Evolutionary conservation across 495 filamentous ascomycete genomes (phyloP), one percentile per base, ranked within the genome.

Genomic region (Acidiella bohemica): DNA sequence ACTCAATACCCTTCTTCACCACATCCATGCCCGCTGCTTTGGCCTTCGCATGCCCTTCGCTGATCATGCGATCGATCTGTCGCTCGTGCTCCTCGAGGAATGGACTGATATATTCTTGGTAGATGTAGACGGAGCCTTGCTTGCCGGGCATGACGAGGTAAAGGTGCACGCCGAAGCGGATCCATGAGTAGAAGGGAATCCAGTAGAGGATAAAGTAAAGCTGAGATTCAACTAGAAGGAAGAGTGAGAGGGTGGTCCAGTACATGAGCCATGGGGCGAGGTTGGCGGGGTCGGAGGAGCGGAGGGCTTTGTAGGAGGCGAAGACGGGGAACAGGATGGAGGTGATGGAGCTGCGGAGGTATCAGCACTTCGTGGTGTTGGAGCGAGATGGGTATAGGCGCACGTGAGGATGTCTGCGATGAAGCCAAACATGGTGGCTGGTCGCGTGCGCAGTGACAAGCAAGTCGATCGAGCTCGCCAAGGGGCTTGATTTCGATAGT

Each of bases 181-280:
- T 68, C 70, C 82, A 94, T 53, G 84, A 71, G 64, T 95, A 99
- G 67, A 96, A 93, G 24, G 92, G 90, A 40, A 96, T 63, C 80
- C 84, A 95, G 57, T 69, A 67, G 27, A 96, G 67, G 55, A 95
- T 73, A 62, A 84, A 93, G 39, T 75, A 74, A 16, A 75, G 76
- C 80, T 83, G 93, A 24, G 79, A 83, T 61, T 96, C 90, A 64
- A 81, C 71, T 50, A 90, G 71, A 46, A 83, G 63, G 39, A 81
- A 73, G 64, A 80, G 78, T 28, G 83, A 79, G 33, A 95, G 68
- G 21, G 93, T 84, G 32, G 93, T 84, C 84, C 86, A 99, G 71
- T 96, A 99, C 80, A 95, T 96, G 37, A 99, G 72, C 90, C 90
- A 99, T 86, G 90, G 90, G 47, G 84, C 82, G 20, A 96, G 71